phyloP scores from a whole-genome alignment of 306 rosid genomes.

The Crotalaria pallida region DNA sequence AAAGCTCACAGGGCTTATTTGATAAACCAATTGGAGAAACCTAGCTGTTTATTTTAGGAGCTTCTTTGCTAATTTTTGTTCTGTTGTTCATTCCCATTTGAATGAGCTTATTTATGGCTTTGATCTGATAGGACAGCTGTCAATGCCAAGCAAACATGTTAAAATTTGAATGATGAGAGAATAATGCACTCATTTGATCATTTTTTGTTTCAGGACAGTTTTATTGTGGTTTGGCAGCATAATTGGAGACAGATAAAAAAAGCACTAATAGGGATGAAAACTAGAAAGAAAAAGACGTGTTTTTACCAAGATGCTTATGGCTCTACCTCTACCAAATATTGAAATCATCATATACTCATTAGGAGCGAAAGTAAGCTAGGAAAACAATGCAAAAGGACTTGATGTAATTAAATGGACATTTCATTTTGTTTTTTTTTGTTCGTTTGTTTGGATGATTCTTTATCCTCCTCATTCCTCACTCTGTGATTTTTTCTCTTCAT shows the following conservation, averaged over 20 bases:
- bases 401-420: conserved; percentile 2
- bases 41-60: not conserved
- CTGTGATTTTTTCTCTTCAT: too few relatives aligned
- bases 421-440: not conserved
- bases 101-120: conserved; percentile 6
- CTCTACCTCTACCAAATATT: not conserved
- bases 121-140: not conserved
- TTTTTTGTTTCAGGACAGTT: not conserved
- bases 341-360: not conserved
- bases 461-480: too few relatives aligned
- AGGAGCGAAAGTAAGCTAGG: not conserved
- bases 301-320: not conserved
- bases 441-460: too few relatives aligned
- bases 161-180: not conserved
- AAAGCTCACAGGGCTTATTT: not conserved
- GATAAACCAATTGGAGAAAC: not conserved
- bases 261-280: not conserved
- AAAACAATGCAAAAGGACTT: conserved; percentile 1
- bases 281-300: not conserved
- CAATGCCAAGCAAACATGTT: not conserved
- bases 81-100: not conserved
- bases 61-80: not conserved
- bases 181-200: not conserved
- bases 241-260: not conserved
- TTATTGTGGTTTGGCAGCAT: not conserved